Base-by-base conservation (phyloP, 257 asterid genomes). In the Schizonepeta tenuifolia region DNA sequence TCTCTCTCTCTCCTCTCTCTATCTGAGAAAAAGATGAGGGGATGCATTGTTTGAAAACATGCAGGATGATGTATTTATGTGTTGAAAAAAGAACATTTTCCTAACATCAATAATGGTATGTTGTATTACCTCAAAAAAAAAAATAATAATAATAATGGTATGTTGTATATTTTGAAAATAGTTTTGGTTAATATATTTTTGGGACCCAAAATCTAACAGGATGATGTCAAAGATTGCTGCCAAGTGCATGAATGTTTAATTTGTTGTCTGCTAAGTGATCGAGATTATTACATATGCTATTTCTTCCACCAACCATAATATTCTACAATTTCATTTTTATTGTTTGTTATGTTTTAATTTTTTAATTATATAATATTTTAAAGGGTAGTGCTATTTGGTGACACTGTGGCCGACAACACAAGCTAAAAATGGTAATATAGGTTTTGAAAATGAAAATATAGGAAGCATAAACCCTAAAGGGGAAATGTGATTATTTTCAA, bases 241-340 rank as follows among this genome's bases (percentile, higher is more conserved):
- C 54, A 46, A 49, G 74, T 79, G 31, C 76, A 78, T 74, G 70
- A 74, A 70, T 65, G 28, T n/a, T n/a, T n/a, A n/a, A n/a, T 43
- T 55, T 62, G 13, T 18, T 71, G n/a, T 59, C 1, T 59, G 11
- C 66, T 11, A 18, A 41, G 41, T 69, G 58, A 26, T 17, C 43
- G 49, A 33, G 18, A 64, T 49, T 40, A n/a, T n/a, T n/a, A n/a
- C n/a, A n/a, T n/a, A 21, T 15, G 33, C 33, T 54, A 73, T 49
- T 59, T 66, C 71, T 58, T 59, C 75, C 67, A 67, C 68, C 72
- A 57, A 66, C 74, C 56, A 46, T 68, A 21, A 46, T 68, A 21
- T 46, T 28, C 20, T 38, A 28, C 57, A 13, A 63, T 21, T 40
- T 20, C n/a, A 10, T 2, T 40, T 18, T 0, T 17, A 58, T 38